A percentile compares a stretch with the other conserved stretches of the same genome.
Evolutionary conservation across 805 yeast species (phyloP).

Genomic region (Candida gorgasii): DNA sequence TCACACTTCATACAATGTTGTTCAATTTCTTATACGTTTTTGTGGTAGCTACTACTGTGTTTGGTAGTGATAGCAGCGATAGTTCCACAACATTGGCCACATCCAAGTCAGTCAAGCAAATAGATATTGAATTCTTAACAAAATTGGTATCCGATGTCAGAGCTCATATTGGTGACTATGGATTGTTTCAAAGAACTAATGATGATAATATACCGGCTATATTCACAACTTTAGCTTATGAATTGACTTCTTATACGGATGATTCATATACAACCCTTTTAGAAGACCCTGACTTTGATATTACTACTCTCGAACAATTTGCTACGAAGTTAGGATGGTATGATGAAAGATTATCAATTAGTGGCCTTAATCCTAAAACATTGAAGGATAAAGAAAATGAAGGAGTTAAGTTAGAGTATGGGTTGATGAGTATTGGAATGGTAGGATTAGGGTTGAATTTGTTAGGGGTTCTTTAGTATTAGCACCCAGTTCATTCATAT

Average conservation of each 20-base stretch:
- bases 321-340: conserved; percentile 44
- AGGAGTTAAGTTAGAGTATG: neutral
- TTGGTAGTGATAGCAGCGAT: neutral
- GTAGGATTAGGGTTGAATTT: neutral
- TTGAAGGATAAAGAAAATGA: neutral
- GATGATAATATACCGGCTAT: conserved; percentile 24
- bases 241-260: conserved; percentile 33
- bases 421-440: neutral
- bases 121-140: conserved; percentile 32
- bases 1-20: neutral
- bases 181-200: conserved; percentile 29
- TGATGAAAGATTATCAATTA: conserved; percentile 16
- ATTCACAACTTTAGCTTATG: conserved; percentile 28
- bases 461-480: neutral
- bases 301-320: conserved; percentile 26
- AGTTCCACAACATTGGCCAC: neutral
- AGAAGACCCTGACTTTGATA: conserved; percentile 24
- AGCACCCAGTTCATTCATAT: too few relatives aligned
- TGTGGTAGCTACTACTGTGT: too few relatives aligned
- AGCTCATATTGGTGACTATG: conserved; percentile 25
- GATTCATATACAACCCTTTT: conserved; percentile 40
- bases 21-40: neutral
- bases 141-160: conserved; percentile 37
- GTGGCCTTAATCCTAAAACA: conserved; percentile 10
- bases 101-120: conserved; percentile 1